Evolutionary conservation across 768 basidiomycete genomes (phyloP).

Genomic region (Rhodosporidiobolus odoratus): DNA sequence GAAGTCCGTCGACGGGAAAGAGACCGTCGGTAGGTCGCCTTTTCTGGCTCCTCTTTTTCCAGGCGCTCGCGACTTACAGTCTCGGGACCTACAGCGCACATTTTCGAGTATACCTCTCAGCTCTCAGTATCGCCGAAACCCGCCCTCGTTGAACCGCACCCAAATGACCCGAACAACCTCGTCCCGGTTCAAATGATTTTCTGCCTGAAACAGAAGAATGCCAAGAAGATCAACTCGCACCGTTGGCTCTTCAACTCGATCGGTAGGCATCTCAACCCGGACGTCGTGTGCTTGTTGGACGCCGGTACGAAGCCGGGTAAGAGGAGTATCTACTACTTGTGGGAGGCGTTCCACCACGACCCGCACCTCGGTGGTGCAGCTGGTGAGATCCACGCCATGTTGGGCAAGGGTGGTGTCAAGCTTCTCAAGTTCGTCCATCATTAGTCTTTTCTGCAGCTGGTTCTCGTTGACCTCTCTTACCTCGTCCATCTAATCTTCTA

Average conservation of each 20-base stretch:
- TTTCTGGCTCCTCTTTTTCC: too few relatives aligned
- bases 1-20: constrained; percentile 45
- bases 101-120: constrained; percentile 98
- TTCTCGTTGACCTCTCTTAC: accelerated
- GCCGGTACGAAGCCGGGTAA: constrained; percentile 95
- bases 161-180: constrained; percentile 82
- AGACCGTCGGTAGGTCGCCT: constrained; percentile 54
- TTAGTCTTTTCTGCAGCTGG: too few relatives aligned
- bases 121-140: constrained; percentile 87
- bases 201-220: constrained; percentile 58
- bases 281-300: constrained; percentile 85
- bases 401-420: constrained; percentile 76
- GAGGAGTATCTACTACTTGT: constrained; percentile 90
- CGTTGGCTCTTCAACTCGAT: constrained; percentile 98
- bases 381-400: constrained; percentile 63
- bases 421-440: constrained; percentile 59
- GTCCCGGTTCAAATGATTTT: constrained; percentile 57
- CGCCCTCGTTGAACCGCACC: constrained; percentile 81
- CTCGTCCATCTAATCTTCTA: too few relatives aligned
- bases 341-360: constrained; percentile 65
- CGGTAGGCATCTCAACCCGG: constrained; percentile 57
- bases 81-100: constrained; percentile 68
- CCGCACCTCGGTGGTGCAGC: constrained; percentile 40
- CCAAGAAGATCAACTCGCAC: constrained; percentile 95
- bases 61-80: not conserved